Percentiles rank a stretch among this genome's conserved stretches.
These are phyloP conservation scores for Haplosporangium gracile DNA, from an alignment of 192 early-diverging fungal species.

Conservation along the genomic window DNA sequence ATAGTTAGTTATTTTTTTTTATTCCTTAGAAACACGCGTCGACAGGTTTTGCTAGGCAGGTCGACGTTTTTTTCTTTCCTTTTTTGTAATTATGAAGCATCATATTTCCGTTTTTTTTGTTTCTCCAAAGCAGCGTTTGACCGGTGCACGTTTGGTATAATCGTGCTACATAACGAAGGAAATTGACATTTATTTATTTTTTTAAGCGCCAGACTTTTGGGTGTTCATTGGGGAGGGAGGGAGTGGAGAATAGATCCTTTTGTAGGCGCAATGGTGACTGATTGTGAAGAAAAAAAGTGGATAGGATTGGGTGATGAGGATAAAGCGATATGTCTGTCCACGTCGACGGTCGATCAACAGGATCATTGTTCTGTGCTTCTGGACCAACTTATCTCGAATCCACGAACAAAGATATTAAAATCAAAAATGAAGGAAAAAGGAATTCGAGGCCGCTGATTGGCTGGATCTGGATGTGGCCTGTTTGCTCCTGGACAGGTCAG, in stretches of 20 bases:
- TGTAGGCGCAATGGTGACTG: background rate
- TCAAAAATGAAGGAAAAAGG: background rate
- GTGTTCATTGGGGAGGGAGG: background rate
- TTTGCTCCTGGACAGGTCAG: slow-evolving; percentile 17
- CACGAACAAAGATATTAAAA: background rate
- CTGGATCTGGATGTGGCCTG: slow-evolving; percentile 16
- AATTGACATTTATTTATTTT: background rate
- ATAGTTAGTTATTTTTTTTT: background rate
- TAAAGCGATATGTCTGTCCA: background rate
- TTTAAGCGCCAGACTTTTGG: background rate
- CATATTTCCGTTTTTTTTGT: background rate
- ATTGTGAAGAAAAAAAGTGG: background rate
- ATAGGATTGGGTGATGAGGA: background rate
- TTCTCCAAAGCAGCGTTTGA: background rate
- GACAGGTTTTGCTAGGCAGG: background rate
- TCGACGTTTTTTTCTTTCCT: background rate
- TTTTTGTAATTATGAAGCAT: slow-evolving; percentile 4
- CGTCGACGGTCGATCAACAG: background rate
- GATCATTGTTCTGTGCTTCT: background rate
- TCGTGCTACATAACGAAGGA: background rate
- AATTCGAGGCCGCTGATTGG: slow-evolving; percentile 3
- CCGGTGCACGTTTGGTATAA: background rate
- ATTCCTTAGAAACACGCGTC: background rate
- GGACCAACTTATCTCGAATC: background rate
- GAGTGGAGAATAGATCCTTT: background rate